phyloP scores from a whole-genome alignment of 106 monocot species.

The Dendrobium officinale region DNA sequence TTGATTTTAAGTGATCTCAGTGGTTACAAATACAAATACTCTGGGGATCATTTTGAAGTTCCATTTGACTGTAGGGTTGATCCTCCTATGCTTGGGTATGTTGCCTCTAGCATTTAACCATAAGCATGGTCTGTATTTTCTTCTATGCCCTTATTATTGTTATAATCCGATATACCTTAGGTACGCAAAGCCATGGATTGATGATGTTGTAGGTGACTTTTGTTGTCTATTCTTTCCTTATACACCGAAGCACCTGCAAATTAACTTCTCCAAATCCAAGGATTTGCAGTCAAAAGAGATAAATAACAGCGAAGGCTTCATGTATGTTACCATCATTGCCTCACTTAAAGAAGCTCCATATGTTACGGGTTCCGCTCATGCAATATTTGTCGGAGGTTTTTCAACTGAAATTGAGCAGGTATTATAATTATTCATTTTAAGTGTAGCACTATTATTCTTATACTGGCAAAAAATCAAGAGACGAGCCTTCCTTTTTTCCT shows the following conservation, averaged over 20 bases:
- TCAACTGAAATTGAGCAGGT: slow-evolving; percentile 44
- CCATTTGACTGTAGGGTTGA: slow-evolving; percentile 67
- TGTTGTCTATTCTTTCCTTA: slow-evolving; percentile 87
- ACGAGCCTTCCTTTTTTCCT: not conserved
- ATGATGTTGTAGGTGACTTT: slow-evolving; percentile 34
- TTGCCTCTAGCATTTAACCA: not conserved
- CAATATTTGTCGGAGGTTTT: slow-evolving; percentile 80
- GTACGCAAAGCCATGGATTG: slow-evolving; percentile 72
- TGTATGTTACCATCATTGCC: slow-evolving; percentile 49
- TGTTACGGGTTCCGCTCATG: slow-evolving; percentile 45
- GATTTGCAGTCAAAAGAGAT: slow-evolving; percentile 10
- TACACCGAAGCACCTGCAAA: slow-evolving; percentile 57
- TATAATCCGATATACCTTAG: slow-evolving; percentile 26
- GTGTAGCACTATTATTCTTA: not conserved
- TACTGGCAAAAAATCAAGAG: not conserved
- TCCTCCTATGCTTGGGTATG: slow-evolving; percentile 83
- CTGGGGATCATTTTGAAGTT: slow-evolving; percentile 21
- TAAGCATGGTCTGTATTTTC: not conserved
- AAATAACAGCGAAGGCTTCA: slow-evolving; percentile 21
- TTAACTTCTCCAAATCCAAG: slow-evolving; percentile 32
- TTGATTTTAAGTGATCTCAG: slow-evolving; percentile 37
- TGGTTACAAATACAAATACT: slow-evolving; percentile 21
- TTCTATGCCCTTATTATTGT: not conserved
- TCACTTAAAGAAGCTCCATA: slow-evolving; percentile 53
- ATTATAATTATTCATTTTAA: not conserved